These are phyloP conservation scores for Mallotus japonicus DNA, from an alignment of 441 rosid species.

Conservation along the genomic window DNA sequence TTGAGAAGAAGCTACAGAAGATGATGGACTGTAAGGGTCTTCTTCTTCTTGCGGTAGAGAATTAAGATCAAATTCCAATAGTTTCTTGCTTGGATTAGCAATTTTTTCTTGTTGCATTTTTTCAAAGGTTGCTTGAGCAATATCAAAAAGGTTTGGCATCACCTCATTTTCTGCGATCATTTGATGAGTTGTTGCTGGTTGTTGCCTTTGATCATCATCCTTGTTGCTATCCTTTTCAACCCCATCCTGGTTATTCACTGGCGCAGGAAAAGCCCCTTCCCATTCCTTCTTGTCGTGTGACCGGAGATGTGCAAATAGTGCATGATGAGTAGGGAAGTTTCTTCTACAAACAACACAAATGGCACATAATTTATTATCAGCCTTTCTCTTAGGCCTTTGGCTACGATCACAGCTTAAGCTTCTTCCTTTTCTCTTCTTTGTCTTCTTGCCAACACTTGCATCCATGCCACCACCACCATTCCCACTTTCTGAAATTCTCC, in stretches of 20 bases:
- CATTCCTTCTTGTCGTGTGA: not conserved
- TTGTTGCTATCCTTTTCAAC: not conserved
- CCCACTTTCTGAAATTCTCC: too few relatives aligned
- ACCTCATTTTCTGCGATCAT: not conserved
- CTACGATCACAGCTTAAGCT: not conserved
- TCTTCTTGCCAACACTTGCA: not conserved
- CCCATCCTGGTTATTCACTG: not conserved
- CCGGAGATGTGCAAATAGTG: not conserved
- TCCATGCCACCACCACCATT: not conserved
- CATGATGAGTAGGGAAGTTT: not conserved
- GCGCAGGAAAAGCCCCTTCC: constrained; percentile 16
- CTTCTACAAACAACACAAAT: constrained; percentile 3
- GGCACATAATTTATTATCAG: not conserved
- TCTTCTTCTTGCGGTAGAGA: not conserved
- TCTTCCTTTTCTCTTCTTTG: not conserved
- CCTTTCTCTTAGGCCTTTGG: not conserved
- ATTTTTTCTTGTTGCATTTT: not conserved
- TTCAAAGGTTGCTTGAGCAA: constrained; percentile 5
- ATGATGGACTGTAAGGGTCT: not conserved
- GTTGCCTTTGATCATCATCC: not conserved
- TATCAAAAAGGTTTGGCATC: constrained; percentile 1
- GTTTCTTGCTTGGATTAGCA: not conserved
- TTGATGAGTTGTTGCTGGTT: not conserved
- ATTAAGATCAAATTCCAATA: constrained; percentile 8
- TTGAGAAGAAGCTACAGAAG: not conserved